Evolutionary conservation across 2,329 filamentous ascomycete genomes (phyloP), one percentile per base, ranked within the genome.

Genomic region (Phoma sp.): DNA sequence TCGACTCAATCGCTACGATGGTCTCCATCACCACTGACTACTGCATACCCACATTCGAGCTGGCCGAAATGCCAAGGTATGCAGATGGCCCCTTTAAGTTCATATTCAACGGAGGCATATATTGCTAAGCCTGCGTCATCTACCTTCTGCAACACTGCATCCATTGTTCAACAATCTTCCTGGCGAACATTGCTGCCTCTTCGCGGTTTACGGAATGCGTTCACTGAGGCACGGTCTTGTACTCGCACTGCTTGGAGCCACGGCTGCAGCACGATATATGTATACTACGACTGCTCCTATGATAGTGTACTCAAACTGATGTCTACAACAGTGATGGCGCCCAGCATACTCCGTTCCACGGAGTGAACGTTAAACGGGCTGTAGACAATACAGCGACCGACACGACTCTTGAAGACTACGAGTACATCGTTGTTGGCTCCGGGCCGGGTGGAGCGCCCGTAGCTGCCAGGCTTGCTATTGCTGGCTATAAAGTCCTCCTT

Each of bases 341-440:
- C 10, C 38, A 61, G 33, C 62, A 65, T 37, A 64, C 63, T 18
- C 65, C 53, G 13, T 61, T 52, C 36, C 53, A 44, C 9, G 61
- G 61, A 6, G 47, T 39, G 3, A 65, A 65, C 39, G 60, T 64
- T 14, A 67, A 65, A 53, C 61, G 63, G 41, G 55, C 60, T 4
- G 6, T 46, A 3, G 32, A 53, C 32, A 59, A 54, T 24, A 41
- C 62, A 37, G 41, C 48, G 7, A 18, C 18, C 18, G 45, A 42
- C 6, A 57, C 46, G 5, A 58, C 57, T 5, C 54, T 65, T 24
- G 44, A 63, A 10, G 57, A 59, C 24, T 87, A 87, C 61, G 85
- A 87, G 48, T 87, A 85, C 71, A 75, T 87, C 29, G 77, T 87
- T 13, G 82, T 87, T 33, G 84, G 84, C 9, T 84, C 82, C 4